These are phyloP conservation scores for Porphyrellus cyaneotinctus DNA, from an alignment of 768 basidiomycete genomes.

Conservation along the genomic window DNA sequence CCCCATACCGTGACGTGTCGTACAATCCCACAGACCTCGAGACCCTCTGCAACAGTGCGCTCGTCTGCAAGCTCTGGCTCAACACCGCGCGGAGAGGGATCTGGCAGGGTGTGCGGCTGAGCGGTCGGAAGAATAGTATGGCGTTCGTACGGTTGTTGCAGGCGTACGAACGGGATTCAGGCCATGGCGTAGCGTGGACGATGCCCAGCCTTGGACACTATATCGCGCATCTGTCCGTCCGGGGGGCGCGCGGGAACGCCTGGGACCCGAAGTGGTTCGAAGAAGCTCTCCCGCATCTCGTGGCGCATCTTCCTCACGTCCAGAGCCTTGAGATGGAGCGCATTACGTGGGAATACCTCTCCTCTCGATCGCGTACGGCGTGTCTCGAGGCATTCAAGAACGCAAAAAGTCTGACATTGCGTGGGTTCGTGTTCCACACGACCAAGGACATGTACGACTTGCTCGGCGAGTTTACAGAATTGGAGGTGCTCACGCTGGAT, in stretches of 20 bases:
- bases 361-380: constrained; percentile 21
- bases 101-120: constrained; percentile 24
- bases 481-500: constrained; percentile 29
- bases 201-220: constrained; percentile 63
- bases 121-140: constrained; percentile 17
- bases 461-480: constrained; percentile 24
- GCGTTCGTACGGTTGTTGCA: constrained; percentile 17
- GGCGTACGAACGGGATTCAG: constrained; percentile 11
- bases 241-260: constrained; percentile 28
- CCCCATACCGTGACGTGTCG: constrained; percentile 5
- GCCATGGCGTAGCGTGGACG: constrained; percentile 32
- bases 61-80: constrained; percentile 32
- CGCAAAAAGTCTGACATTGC: constrained; percentile 18
- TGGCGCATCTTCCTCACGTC: constrained; percentile 18
- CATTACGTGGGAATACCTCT: constrained; percentile 33
- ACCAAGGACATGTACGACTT: constrained; percentile 26
- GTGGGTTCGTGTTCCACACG: constrained; percentile 25
- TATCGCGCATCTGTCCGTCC: constrained; percentile 23
- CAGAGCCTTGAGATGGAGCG: constrained; percentile 28
- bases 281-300: constrained; percentile 25
- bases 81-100: constrained; percentile 20
- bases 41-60: constrained; percentile 24
- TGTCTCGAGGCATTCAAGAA: constrained; percentile 26
- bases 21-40: constrained; percentile 17
- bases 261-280: constrained; percentile 35